Conservation (phyloP, 768 basidiomycete species). For the Gloeopeniophorella convolvens region DNA sequence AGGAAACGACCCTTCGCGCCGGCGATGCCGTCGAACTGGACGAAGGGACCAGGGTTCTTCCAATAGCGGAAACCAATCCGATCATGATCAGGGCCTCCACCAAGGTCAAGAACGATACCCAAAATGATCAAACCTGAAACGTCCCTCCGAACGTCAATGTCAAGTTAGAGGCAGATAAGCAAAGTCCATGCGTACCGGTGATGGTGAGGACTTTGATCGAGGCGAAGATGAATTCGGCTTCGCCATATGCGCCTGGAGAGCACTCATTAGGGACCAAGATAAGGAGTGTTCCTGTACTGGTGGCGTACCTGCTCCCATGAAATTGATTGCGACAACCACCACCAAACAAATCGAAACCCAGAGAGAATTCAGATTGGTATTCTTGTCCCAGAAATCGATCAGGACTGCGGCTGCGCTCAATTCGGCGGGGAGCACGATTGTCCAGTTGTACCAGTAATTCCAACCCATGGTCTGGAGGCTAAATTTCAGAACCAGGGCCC, state of each 20-base stretch:
- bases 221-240: constrained; percentile 83
- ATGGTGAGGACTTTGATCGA: constrained; percentile 91
- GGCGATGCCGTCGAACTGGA: constrained; percentile 53
- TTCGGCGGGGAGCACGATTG: constrained; percentile 64
- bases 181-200: constrained; percentile 35
- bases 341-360: constrained; percentile 78
- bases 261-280: neutral
- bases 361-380: constrained; percentile 53
- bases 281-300: no score
- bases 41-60: constrained; percentile 86
- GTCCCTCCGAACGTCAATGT: no score
- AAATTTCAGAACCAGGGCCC: neutral
- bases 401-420: constrained; percentile 70
- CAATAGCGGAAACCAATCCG: constrained; percentile 70
- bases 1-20: constrained; percentile 76
- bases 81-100: constrained; percentile 81
- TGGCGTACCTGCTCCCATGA: constrained; percentile 13
- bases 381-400: constrained; percentile 63
- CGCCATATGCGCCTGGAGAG: constrained; percentile 61
- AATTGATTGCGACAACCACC: constrained; percentile 45
- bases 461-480: constrained; percentile 34
- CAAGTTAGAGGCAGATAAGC: constrained; percentile 45
- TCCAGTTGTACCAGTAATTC: constrained; percentile 58
- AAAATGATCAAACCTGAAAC: constrained; percentile 42
- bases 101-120: constrained; percentile 71